Conservation (phyloP, 2,329 filamentous ascomycete genomes). For the Pseudocercospora pini-densiflorae region DNA sequence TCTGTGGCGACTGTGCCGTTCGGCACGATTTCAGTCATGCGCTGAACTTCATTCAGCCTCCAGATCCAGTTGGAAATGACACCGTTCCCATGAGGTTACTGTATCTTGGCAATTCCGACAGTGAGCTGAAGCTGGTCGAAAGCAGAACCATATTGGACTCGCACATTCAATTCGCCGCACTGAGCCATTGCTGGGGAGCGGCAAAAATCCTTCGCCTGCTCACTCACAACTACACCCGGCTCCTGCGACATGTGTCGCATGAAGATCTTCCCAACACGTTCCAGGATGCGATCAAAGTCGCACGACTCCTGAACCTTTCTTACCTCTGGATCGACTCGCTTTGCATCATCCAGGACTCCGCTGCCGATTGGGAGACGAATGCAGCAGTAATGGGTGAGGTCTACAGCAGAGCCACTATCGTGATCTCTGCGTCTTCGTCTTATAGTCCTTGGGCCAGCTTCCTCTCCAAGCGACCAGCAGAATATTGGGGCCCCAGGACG, state of each 20-base stretch:
- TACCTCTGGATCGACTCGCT: constrained; percentile 13
- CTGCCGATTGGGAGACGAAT: constrained; percentile 20
- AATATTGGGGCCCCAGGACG: background rate
- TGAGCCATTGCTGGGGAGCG: background rate
- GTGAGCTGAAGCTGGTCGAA: background rate
- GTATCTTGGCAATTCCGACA: background rate
- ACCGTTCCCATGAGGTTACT: background rate
- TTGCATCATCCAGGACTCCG: constrained; percentile 14
- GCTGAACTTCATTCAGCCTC: background rate
- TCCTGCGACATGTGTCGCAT: background rate
- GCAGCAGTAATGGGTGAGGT: constrained; percentile 7
- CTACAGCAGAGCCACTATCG: constrained; percentile 4
- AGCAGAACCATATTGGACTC: background rate
- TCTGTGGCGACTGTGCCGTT: background rate
- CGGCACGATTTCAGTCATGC: background rate
- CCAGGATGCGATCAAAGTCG: background rate
- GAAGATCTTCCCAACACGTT: background rate
- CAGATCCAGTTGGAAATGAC: background rate
- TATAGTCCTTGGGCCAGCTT: background rate
- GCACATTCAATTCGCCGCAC: background rate
- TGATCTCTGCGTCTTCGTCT: background rate
- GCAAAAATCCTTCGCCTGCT: background rate
- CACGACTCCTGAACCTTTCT: background rate
- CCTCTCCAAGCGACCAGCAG: background rate
- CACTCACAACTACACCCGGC: background rate